These are phyloP conservation scores for Thraustochytrium striatum DNA, from an alignment of 352 stramenopile species.

Conservation along the genomic window DNA sequence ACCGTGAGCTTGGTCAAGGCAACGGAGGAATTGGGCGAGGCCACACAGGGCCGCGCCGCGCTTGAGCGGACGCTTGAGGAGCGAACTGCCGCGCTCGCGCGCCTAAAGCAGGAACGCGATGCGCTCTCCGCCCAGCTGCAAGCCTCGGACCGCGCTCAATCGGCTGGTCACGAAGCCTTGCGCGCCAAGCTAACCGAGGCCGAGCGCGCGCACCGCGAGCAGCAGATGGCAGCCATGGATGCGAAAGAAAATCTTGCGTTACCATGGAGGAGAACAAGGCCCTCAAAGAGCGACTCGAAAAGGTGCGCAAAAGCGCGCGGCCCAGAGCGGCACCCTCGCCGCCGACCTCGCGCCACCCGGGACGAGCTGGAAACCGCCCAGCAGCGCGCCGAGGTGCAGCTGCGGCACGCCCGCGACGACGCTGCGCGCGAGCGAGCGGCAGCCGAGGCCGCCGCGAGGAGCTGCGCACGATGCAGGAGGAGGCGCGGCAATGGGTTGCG, in stretches of 20 bases:
- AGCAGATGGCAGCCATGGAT: not conserved
- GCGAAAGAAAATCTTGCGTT: not conserved
- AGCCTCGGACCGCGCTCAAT: no score
- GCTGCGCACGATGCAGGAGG: not conserved
- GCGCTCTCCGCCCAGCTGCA: no score
- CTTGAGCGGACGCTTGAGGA: no score
- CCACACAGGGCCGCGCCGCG: no score
- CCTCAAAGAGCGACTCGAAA: constrained; percentile 13
- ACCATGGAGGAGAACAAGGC: not conserved
- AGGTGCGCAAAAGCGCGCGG: no score
- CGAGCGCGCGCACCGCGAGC: not conserved
- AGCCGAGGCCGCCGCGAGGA: not conserved
- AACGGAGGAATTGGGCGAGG: no score
- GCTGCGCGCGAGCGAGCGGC: not conserved
- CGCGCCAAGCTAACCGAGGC: not conserved
- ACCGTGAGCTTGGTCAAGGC: no score
- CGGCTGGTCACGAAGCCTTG: no score
- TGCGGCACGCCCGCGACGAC: not conserved
- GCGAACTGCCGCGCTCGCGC: no score
- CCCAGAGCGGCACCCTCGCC: no score
- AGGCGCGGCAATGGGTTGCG: not conserved
- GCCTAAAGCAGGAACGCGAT: no score
- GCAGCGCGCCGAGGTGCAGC: not conserved
- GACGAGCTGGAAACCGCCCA: not conserved
- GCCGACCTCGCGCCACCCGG: no score